Percentiles rank a stretch among this genome's conserved stretches.
Evolutionary conservation across 345 rosid genomes (phyloP).

Genomic region (Sisymbrium irio): DNA sequence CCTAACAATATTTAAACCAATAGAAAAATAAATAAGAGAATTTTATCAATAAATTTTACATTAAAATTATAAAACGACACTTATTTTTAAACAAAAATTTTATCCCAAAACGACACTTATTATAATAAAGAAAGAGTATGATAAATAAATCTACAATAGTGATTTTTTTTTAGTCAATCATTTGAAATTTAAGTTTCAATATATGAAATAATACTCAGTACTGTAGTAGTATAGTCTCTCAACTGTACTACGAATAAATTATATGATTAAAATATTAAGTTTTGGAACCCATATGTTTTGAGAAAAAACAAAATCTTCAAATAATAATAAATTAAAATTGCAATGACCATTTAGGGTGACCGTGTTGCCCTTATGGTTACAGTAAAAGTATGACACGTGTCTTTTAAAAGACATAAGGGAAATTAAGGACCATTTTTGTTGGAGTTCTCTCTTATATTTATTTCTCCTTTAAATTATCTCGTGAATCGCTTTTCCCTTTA

Average conservation of each 20-base stretch:
- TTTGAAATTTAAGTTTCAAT: conserved; percentile 5
- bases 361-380: conserved; percentile 2
- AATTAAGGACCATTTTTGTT: background rate
- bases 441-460: conserved; percentile 2
- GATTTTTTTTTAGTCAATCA: background rate
- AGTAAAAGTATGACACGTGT: conserved; percentile 14
- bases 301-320: background rate
- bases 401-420: background rate
- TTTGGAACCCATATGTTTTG: background rate
- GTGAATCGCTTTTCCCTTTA: conserved; percentile 30
- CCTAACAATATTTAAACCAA: no score
- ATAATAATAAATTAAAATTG: background rate
- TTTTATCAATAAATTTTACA: no score
- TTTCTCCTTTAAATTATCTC: conserved; percentile 16
- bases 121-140: no score
- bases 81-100: no score
- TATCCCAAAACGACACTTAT: no score
- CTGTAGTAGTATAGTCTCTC: background rate
- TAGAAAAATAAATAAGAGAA: no score
- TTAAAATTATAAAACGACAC: no score
- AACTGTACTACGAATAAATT: background rate
- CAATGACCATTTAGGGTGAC: background rate
- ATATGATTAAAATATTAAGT: background rate
- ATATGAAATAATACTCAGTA: background rate
- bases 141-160: background rate